Percentiles rank a stretch among this genome's conserved stretches.
phyloP scores from a whole-genome alignment of 176 grass and related monocot species.

The Aegilops umbellulata region DNA sequence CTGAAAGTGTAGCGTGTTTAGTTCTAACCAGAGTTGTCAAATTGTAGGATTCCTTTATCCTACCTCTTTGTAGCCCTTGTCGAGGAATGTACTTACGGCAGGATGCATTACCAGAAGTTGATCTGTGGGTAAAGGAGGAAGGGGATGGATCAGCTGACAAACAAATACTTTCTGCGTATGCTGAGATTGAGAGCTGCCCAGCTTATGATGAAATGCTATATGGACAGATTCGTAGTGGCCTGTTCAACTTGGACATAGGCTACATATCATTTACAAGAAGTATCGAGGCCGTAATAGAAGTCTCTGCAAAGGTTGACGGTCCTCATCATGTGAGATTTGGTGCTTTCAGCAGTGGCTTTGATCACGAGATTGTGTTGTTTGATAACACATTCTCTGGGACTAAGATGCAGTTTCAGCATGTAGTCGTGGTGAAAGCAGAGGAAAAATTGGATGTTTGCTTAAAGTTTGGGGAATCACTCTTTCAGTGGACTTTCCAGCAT shows the following conservation, averaged over 20 bases:
- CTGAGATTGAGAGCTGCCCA: background rate
- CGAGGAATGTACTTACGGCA: background rate
- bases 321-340: background rate
- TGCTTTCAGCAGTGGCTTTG: constrained; percentile 14
- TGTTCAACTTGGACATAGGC: background rate
- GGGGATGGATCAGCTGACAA: background rate
- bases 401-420: background rate
- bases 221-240: background rate
- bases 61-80: background rate
- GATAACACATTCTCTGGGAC: background rate
- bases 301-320: background rate
- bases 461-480: background rate
- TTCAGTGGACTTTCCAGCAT: background rate
- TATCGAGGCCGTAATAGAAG: background rate
- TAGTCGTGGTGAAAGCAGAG: background rate
- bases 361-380: background rate
- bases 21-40: background rate
- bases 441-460: background rate
- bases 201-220: background rate
- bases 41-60: background rate
- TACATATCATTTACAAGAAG: background rate
- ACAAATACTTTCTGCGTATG: background rate
- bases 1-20: background rate
- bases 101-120: background rate
- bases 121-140: background rate